Evolutionary conservation across 352 stramenopile species (phyloP).

Genomic region (Blastocystis sp.): DNA sequence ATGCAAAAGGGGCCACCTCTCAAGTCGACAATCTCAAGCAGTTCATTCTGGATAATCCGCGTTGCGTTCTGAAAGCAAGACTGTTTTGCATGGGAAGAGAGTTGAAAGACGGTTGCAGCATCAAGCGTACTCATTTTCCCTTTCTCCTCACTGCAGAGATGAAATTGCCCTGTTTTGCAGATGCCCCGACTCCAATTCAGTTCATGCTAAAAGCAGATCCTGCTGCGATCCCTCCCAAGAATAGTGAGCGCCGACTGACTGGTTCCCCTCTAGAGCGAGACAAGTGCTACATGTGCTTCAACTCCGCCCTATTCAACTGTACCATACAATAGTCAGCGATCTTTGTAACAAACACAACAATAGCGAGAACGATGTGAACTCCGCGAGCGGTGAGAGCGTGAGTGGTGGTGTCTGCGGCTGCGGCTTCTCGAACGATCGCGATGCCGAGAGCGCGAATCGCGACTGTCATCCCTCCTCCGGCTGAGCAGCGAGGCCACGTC

Average conservation of each 20-base stretch:
- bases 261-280: neutral
- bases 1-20: neutral
- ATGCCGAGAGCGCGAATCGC: neutral
- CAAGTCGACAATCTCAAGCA: conserved; percentile 10
- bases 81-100: conserved; percentile 53
- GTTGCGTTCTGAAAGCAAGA: neutral
- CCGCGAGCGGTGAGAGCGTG: neutral
- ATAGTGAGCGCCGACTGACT: neutral
- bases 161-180: conserved; percentile 33
- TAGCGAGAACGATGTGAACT: neutral
- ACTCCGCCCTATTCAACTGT: conserved; percentile 39
- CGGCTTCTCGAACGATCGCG: neutral
- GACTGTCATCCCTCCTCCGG: neutral
- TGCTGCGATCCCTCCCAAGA: neutral
- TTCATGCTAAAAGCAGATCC: conserved; percentile 22
- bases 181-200: conserved; percentile 37
- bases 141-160: neutral
- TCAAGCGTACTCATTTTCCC: conserved; percentile 4
- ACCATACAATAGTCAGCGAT: conserved; percentile 4
- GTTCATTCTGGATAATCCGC: conserved; percentile 14
- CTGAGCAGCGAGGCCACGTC: neutral
- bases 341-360: conserved; percentile 15
- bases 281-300: conserved; percentile 39
- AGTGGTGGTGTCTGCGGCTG: neutral
- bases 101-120: neutral